Base-by-base conservation (phyloP, 78 protist species). In the Polysphondylium violaceum region DNA sequence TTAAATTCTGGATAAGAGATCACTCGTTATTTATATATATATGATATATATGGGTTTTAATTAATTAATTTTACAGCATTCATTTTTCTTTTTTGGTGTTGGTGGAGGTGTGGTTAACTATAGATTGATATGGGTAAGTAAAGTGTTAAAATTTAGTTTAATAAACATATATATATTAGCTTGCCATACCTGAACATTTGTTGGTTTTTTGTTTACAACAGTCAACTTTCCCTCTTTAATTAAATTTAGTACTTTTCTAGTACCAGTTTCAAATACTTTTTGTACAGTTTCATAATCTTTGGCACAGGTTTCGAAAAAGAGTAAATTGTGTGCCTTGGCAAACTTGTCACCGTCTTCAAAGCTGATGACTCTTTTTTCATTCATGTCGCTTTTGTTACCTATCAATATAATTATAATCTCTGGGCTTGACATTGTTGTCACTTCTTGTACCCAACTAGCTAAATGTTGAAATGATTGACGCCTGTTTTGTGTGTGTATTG, bases 381-480 rank as follows among this genome's bases (percentile, higher is more conserved):
- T 63, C 5, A 90, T 19, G 72, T 97, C 99, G 43, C 69, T 29
- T 87, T 97, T 97, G 83, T 94, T 95, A 17, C 94, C 94, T 35
- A 88, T 76, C 19, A 88, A 75, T 35, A 81, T 47, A 33, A 69
- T 77, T 9, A 89, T 88, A 29, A 76, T 89, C 38, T 94, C 60
- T 35, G 74, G 83, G 9, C 41, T n/a, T 14, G 94, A 88, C 77
- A 77, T 69, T 25, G 74, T 69, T 19, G 56, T 7, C n/a, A 98
- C 96, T 61, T 97, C 98, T 56, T 79, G 83, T 23, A 96, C 76
- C 99, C 99, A 98, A 25, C 91, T 74, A 19, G 97, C 60, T 14
- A 99, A 91, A 68, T 98, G 97, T 75, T 96, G 83, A 93, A 98
- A 99, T 17, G 99, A 96, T 59, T 97, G 99, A 33, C 98, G 93